Percentiles rank a stretch among this genome's conserved stretches.
Conservation (phyloP, 176 grass and related monocot species). For the Zoysia pacifica region DNA sequence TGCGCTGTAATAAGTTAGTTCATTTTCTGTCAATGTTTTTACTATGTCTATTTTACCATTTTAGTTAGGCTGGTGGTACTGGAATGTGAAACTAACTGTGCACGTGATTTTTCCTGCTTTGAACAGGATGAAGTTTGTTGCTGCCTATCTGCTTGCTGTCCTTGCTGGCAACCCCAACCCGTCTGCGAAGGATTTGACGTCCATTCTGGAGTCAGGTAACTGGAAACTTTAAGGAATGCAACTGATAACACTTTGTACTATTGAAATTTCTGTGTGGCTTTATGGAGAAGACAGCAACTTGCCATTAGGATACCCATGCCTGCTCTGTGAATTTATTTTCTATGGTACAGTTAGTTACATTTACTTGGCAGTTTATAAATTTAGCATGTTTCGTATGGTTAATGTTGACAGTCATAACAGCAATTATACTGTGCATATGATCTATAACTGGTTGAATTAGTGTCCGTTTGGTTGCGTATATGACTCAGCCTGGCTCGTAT, state of each 20-base stretch:
- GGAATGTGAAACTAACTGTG: background rate
- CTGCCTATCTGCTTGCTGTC: constrained; percentile 53
- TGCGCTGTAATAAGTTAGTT: background rate
- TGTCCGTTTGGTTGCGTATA: too few relatives aligned
- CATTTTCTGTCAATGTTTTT: background rate
- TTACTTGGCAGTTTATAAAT: background rate
- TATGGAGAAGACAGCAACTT: background rate
- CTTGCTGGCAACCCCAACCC: constrained; percentile 48
- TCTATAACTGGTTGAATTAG: too few relatives aligned
- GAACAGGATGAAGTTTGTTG: constrained; percentile 53
- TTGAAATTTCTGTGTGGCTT: background rate
- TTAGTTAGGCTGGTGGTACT: background rate
- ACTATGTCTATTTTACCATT: background rate
- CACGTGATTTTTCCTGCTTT: background rate
- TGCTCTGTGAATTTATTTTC: background rate
- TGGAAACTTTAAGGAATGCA: background rate
- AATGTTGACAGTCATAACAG: background rate
- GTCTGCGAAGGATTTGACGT: constrained; percentile 35
- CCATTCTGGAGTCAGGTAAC: constrained; percentile 51
- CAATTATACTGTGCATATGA: too few relatives aligned
- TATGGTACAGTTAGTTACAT: background rate
- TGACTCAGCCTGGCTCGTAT: too few relatives aligned
- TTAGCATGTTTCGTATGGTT: background rate
- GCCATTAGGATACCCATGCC: background rate
- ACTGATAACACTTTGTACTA: background rate